Base-by-base conservation (phyloP, 2,329 filamentous ascomycete genomes). In the Sclerotinia spermophila region DNA sequence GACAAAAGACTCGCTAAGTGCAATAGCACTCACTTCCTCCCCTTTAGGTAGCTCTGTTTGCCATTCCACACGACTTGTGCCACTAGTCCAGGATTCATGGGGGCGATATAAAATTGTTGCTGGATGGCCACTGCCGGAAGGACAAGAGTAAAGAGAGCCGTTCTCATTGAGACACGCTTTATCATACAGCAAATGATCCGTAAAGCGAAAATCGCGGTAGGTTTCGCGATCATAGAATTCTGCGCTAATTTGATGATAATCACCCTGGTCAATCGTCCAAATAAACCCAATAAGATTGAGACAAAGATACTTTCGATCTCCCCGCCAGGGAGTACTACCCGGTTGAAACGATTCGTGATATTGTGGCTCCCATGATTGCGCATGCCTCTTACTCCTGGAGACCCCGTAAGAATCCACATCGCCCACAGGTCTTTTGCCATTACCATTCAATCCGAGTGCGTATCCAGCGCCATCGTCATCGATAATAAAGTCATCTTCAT, bases 401-500 rank as follows among this genome's bases (percentile, higher is more conserved):
- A 67, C 71, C 56, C 55, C 73, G 38, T 72, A 75, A 79, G 35
- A 81, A 71, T 83, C 81, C 19, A 81, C 74, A 7, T 82, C 81
- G 66, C 82, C 83, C 73, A 84, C 86, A 30, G 84, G 82, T 62
- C 90, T 85, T 78, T 92, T 92, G 7, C 89, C 88, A 75, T 92
- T 92, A 21, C 87, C 87, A 75, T 80, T 80, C 24, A 78, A 44
- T n/a, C 76, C 88, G 55, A 90, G 82, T 1, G 89, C 87, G 80
- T 98, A 98, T 56, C 95, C 96, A 45, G 94, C 95, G 17, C 94
- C 94, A 78, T 99, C 96, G 74, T 99, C 96, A 77, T 99, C 96
- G 7, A 94, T 89, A 2, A 99, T 92, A 79, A 98, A 99, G 73
- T 93, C 93, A 74, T 87, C 87, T 33, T 85, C 86, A 58, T 86